Conservation (phyloP, 768 basidiomycete species). For the Dentipellis sp. region DNA sequence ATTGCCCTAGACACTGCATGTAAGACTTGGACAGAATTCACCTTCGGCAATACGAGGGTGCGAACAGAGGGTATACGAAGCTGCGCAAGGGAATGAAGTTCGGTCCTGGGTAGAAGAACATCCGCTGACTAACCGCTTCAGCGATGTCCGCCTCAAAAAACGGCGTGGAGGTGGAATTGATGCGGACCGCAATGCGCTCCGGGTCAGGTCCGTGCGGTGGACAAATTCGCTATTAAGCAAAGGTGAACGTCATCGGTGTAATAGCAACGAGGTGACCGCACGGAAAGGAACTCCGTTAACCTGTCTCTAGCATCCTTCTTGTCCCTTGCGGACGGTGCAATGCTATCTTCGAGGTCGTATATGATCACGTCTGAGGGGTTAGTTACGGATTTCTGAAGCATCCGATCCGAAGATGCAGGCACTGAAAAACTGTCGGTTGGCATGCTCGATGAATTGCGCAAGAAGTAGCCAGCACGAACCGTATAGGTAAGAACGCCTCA, state of each 20-base stretch:
- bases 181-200: slow-evolving; percentile 55
- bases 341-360: slow-evolving; percentile 86
- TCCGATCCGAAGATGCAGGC: slow-evolving; percentile 68
- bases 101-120: not conserved
- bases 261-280: slow-evolving; percentile 19
- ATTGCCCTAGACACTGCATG: slow-evolving; percentile 46
- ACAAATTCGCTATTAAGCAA: slow-evolving; percentile 1
- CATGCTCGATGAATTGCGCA: not conserved
- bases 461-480: not conserved
- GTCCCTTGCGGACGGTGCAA: slow-evolving; percentile 48
- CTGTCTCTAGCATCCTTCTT: slow-evolving; percentile 52
- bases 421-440: slow-evolving; percentile 30
- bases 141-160: slow-evolving; percentile 59
- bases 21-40: slow-evolving; percentile 62
- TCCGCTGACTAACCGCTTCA: slow-evolving; percentile 36
- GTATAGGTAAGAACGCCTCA: not conserved
- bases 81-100: slow-evolving; percentile 21
- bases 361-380: slow-evolving; percentile 65
- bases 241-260: not conserved
- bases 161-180: slow-evolving; percentile 58
- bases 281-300: slow-evolving; percentile 47
- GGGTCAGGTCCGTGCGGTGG: slow-evolving; percentile 30
- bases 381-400: slow-evolving; percentile 70
- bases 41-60: slow-evolving; percentile 79
- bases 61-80: slow-evolving; percentile 37